These are phyloP conservation scores for Aspergillus avenaceus DNA, from an alignment of 495 filamentous ascomycete genomes.

Conservation along the genomic window DNA sequence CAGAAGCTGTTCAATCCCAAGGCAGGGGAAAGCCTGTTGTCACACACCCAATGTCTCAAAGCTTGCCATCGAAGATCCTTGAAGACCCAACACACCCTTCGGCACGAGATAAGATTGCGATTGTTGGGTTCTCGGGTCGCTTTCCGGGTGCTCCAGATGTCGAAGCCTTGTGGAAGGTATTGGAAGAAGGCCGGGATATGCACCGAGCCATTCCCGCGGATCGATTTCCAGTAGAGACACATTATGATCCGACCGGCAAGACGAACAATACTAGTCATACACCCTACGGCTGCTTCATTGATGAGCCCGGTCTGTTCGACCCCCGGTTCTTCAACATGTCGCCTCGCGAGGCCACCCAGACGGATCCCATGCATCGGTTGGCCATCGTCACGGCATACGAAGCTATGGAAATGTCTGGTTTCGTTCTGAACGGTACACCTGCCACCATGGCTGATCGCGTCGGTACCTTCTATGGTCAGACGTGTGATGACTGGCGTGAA, in stretches of 20 bases:
- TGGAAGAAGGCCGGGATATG: constrained; percentile 59
- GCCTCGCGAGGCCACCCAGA: constrained; percentile 79
- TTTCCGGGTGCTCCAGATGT: constrained; percentile 64
- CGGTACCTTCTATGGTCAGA: constrained; percentile 87
- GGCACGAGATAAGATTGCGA: constrained; percentile 66
- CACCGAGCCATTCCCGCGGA: constrained; percentile 56
- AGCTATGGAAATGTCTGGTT: constrained; percentile 88
- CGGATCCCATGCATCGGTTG: constrained; percentile 82
- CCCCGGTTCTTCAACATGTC: constrained; percentile 93
- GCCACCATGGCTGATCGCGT: constrained; percentile 77
- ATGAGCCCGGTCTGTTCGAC: constrained; percentile 79
- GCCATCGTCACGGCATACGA: constrained; percentile 82
- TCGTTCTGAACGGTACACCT: constrained; percentile 77
- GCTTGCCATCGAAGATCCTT: constrained; percentile 13
- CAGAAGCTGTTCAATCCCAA: no score
- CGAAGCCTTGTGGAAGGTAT: constrained; percentile 68
- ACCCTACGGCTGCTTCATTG: constrained; percentile 81
- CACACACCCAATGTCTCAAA: background rate
- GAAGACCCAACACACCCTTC: no score
- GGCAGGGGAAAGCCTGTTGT: background rate
- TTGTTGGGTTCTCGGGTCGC: constrained; percentile 70
- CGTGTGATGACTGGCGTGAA: constrained; percentile 86
- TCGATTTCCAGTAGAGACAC: constrained; percentile 72
- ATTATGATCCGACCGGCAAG: constrained; percentile 72
- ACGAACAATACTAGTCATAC: constrained; percentile 76